Percentiles rank a stretch among this genome's conserved stretches.
phyloP scores from a whole-genome alignment of 139 green algal genomes.

The Zygnema circumcarinatum region DNA sequence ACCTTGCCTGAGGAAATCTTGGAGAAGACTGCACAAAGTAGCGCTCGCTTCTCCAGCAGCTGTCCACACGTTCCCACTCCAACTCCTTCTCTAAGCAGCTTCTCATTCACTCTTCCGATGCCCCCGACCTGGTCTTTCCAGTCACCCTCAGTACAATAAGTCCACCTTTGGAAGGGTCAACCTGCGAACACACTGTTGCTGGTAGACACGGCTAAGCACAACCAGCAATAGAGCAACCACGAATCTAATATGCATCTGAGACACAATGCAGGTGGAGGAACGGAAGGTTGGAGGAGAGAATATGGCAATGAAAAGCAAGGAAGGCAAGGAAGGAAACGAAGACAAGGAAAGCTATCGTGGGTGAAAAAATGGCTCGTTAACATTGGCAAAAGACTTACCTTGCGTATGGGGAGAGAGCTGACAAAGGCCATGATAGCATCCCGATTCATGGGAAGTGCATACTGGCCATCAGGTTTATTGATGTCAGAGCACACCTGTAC shows the following conservation, averaged over 20 bases:
- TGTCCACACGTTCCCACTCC: slow-evolving; percentile 58
- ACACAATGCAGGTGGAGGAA: not conserved
- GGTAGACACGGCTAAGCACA: not conserved
- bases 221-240: not conserved
- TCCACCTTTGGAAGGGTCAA: not conserved
- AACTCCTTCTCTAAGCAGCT: slow-evolving; percentile 50
- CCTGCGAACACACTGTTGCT: slow-evolving; percentile 2
- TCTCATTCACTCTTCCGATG: slow-evolving; percentile 66
- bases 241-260: not conserved
- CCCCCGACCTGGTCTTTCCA: slow-evolving; percentile 59
- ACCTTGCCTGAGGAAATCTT: slow-evolving; percentile 27
- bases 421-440: slow-evolving; percentile 61
- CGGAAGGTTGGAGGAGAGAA: too few species aligned
- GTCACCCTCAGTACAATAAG: not conserved
- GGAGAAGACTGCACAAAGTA: slow-evolving; percentile 61
- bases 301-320: too few species aligned
- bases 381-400: too few species aligned
- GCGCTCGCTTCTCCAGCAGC: slow-evolving; percentile 49
- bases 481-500: slow-evolving; percentile 62
- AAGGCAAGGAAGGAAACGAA: too few species aligned
- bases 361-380: too few species aligned
- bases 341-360: too few species aligned
- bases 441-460: slow-evolving; percentile 43
- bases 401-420: slow-evolving; percentile 63
- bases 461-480: slow-evolving; percentile 73